Evolutionary conservation across 176 grass and related monocot species (phyloP).

Genomic region (Tillandsia fasciculata): DNA sequence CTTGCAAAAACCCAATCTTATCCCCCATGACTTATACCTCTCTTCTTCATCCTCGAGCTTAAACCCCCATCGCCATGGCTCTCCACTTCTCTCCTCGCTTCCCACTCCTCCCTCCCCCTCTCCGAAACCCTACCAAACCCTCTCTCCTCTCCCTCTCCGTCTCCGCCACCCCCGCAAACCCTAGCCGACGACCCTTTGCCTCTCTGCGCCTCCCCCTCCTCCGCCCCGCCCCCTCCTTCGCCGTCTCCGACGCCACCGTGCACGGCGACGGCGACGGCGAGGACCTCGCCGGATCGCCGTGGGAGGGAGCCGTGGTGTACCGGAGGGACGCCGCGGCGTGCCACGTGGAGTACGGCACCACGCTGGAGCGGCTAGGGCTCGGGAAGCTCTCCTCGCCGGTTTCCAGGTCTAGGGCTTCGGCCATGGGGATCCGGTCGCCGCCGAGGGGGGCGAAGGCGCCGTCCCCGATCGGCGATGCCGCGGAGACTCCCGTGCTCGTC

Average conservation of each 20-base stretch:
- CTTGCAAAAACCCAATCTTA: not conserved
- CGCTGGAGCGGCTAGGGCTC: constrained; percentile 61
- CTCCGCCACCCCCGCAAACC: not conserved
- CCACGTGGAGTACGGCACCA: constrained; percentile 60
- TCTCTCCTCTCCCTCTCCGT: not conserved
- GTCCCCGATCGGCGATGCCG: constrained; percentile 1
- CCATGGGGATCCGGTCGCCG: constrained; percentile 46
- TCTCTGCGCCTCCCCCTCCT: not conserved
- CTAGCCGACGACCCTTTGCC: not conserved
- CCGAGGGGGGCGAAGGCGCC: not conserved
- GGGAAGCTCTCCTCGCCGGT: constrained; percentile 39
- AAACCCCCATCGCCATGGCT: not conserved
- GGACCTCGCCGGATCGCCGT: constrained; percentile 21
- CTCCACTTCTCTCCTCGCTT: too few species aligned
- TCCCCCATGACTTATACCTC: not conserved
- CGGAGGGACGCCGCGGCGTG: constrained; percentile 47
- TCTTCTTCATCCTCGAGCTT: not conserved
- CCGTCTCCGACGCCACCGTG: constrained; percentile 27
- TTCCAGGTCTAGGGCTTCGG: constrained; percentile 35
- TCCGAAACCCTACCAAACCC: not conserved
- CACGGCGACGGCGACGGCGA: constrained; percentile 5
- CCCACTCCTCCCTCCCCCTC: not conserved
- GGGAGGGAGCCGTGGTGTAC: constrained; percentile 72
- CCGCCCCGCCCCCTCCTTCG: not conserved
- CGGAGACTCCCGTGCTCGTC: constrained; percentile 45